These are phyloP conservation scores for Detonula confervacea DNA, from an alignment of 352 stramenopile species.

Conservation along the genomic window DNA sequence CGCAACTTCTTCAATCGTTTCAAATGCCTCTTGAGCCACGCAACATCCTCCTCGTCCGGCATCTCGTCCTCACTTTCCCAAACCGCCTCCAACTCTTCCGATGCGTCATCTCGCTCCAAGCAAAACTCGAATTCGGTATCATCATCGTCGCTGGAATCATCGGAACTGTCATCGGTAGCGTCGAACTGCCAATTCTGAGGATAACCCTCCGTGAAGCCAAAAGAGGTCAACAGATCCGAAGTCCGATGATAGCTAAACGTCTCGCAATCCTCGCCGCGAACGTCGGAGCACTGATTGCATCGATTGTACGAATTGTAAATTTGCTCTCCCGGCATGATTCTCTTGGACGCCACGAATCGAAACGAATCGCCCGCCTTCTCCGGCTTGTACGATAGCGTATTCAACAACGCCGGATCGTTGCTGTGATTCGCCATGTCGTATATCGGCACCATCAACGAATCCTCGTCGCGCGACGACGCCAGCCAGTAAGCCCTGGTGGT, in stretches of 20 bases:
- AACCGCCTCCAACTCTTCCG: slow-evolving; percentile 23
- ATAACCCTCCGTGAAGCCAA: slow-evolving; percentile 52
- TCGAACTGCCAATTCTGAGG: slow-evolving; percentile 56
- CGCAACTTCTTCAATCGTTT: slow-evolving; percentile 31
- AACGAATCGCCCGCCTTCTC: slow-evolving; percentile 33
- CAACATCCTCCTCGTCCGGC: slow-evolving; percentile 29
- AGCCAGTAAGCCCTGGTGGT: slow-evolving; percentile 38
- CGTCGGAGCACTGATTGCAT: slow-evolving; percentile 51
- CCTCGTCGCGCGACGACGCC: slow-evolving; percentile 44
- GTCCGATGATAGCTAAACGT: slow-evolving; percentile 39
- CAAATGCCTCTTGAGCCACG: slow-evolving; percentile 35
- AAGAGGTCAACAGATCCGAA: slow-evolving; percentile 40
- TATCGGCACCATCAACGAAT: slow-evolving; percentile 56
- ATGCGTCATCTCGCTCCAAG: slow-evolving; percentile 15
- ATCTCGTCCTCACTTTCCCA: slow-evolving; percentile 27
- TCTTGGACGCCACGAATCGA: slow-evolving; percentile 40
- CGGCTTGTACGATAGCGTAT: slow-evolving; percentile 57
- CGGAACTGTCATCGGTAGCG: not conserved
- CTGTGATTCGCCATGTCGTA: slow-evolving; percentile 68
- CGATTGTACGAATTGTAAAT: slow-evolving; percentile 62
- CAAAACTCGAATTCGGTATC: slow-evolving; percentile 37
- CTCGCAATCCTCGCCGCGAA: slow-evolving; percentile 26
- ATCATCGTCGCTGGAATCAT: slow-evolving; percentile 35
- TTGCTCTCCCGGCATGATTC: slow-evolving; percentile 45
- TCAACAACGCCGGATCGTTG: slow-evolving; percentile 58